Evolutionary conservation across 768 basidiomycete genomes (phyloP), one percentile per base, ranked within the genome.

Genomic region (Candolleomyces efflorescens): DNA sequence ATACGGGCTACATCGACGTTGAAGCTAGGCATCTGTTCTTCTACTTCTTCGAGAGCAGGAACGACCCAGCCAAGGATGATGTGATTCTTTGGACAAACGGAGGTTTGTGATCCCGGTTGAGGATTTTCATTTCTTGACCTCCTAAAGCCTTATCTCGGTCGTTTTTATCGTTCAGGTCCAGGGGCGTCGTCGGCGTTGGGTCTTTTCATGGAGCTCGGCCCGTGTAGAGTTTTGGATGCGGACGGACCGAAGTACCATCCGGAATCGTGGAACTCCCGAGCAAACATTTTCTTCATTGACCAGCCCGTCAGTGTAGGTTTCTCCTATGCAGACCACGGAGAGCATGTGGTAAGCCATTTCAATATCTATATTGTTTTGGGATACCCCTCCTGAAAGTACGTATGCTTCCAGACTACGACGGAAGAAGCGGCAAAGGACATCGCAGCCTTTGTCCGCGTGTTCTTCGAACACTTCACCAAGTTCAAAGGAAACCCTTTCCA

Each of bases 41-140:
- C 75, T 87, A 87, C 72, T 90, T 90, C 68, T 90, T 90, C 66
- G 87, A 90, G 67, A 86, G 83, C 56, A 73, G 90, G 51, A 79
- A 69, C 52, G 73, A 85, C 59, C 84, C 86, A 5, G 78, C 76
- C 37, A 79, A 71, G 54, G 84, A 85, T 65, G 83, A 85, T 61
- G 80, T 86, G 7, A 82, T 85, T 10, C 81, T 85, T 64, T 81
- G 79, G 79, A 78, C 76, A 0, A 79, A 75, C 51, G 78, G 78
- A 61, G 87, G 77, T 65, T 45, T 44, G 58, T 57, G 1, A 13
- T 32, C 6, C 11, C 32, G 5, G 32, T 11, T 32, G 5, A 7
- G 32, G 32, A 5, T 32, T 32, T 5, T 7, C 32, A 32, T 32
- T n/a, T n/a, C n/a, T n/a, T 32, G 32, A 32, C 3, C 9, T 9